Conservation (phyloP, 805 yeast species). For the Starmerella bombicola region DNA sequence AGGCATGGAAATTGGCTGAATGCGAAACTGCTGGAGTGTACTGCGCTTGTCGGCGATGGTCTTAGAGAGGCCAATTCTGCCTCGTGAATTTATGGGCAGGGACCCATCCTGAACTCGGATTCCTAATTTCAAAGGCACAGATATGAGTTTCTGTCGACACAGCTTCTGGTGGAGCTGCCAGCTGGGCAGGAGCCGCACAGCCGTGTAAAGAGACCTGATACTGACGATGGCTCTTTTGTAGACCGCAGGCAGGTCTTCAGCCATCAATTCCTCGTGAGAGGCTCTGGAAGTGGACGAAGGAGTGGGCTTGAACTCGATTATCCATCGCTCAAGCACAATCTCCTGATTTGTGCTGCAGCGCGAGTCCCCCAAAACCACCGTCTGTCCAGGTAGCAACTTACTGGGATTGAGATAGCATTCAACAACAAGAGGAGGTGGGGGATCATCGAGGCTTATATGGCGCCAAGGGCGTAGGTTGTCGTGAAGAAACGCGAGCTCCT, state of each 20-base stretch:
- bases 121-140: conserved; percentile 38
- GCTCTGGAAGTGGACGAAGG: background rate
- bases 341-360: conserved; percentile 46
- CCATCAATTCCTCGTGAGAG: background rate
- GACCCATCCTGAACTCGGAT: conserved; percentile 60
- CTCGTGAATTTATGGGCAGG: conserved; percentile 64
- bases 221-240: conserved; percentile 64
- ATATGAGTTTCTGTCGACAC: conserved; percentile 30
- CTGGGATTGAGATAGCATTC: conserved; percentile 70
- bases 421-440: conserved; percentile 69
- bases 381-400: conserved; percentile 42
- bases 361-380: conserved; percentile 46
- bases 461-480: conserved; percentile 61
- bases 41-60: conserved; percentile 39
- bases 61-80: conserved; percentile 74
- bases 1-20: conserved; percentile 63
- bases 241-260: conserved; percentile 47
- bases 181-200: conserved; percentile 57
- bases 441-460: conserved; percentile 17
- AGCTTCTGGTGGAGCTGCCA: conserved; percentile 43
- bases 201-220: conserved; percentile 61
- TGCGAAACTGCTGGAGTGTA: conserved; percentile 48
- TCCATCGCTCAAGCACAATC: conserved; percentile 91
- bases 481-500: conserved; percentile 31
- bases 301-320: conserved; percentile 57